Evolutionary conservation across 2,329 filamentous ascomycete species (phyloP).

Genomic region (Blastomyces gilchristii): DNA sequence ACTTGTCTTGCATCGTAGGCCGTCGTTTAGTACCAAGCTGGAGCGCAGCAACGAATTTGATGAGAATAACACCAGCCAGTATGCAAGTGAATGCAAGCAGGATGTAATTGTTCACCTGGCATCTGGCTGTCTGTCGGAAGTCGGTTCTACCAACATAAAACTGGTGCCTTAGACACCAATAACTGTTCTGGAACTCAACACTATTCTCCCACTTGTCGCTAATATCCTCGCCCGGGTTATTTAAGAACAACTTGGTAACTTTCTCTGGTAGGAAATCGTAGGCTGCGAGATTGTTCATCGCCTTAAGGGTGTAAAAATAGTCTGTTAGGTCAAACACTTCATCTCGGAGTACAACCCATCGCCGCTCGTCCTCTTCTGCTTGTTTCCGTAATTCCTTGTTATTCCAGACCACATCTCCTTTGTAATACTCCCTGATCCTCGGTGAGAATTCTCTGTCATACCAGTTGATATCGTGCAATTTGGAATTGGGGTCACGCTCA

Average conservation of each 20-base stretch:
- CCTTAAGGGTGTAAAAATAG: constrained; percentile 69
- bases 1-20: constrained; percentile 89
- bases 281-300: constrained; percentile 42
- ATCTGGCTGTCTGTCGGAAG: constrained; percentile 66
- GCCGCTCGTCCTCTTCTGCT: constrained; percentile 56
- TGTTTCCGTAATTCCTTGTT: constrained; percentile 49
- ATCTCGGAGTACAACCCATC: constrained; percentile 70
- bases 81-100: constrained; percentile 79
- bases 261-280: constrained; percentile 65
- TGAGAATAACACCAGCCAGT: constrained; percentile 64
- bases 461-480: constrained; percentile 59
- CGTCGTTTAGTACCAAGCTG: constrained; percentile 88
- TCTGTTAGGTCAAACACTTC: constrained; percentile 82
- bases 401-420: constrained; percentile 72
- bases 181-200: constrained; percentile 50
- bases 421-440: constrained; percentile 72
- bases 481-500: constrained; percentile 43
- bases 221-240: constrained; percentile 71
- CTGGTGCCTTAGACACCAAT: constrained; percentile 70
- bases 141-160: constrained; percentile 79
- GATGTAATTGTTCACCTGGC: constrained; percentile 84
- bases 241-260: constrained; percentile 57
- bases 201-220: constrained; percentile 51
- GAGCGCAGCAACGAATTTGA: constrained; percentile 87
- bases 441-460: constrained; percentile 66